Conservation (phyloP, 176 grass and related monocot species). For the Phoenix dactylifera region DNA sequence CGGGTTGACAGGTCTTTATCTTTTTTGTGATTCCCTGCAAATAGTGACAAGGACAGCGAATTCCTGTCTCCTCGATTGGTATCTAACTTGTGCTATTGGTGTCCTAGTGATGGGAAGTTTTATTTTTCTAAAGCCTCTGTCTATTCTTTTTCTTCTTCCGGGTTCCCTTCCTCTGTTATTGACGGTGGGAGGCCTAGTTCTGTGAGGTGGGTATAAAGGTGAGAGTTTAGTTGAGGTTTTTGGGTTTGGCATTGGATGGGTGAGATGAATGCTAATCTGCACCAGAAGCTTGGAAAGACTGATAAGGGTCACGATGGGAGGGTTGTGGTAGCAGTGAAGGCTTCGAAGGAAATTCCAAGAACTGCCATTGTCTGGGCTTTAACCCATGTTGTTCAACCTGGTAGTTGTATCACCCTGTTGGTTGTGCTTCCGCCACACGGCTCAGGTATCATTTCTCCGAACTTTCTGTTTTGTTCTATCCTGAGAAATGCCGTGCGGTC, state of each 20-base stretch:
- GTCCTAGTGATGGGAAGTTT: neutral
- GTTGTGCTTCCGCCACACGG: constrained; percentile 58
- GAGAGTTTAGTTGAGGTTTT: neutral
- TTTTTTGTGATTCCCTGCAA: no score
- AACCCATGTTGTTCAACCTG: constrained; percentile 85
- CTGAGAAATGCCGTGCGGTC: no score
- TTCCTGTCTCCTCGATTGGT: neutral
- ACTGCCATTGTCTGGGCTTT: constrained; percentile 88
- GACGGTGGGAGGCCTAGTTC: neutral
- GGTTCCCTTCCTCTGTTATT: neutral
- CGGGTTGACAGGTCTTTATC: no score
- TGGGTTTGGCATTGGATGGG: neutral
- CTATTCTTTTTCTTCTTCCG: neutral
- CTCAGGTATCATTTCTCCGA: constrained; percentile 46
- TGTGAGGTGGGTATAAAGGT: neutral
- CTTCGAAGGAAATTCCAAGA: constrained; percentile 75
- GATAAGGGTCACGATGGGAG: constrained; percentile 55
- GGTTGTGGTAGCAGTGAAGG: constrained; percentile 83
- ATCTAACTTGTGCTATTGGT: neutral
- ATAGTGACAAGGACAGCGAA: neutral
- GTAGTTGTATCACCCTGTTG: constrained; percentile 70
- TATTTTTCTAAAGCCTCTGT: neutral
- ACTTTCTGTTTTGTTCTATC: constrained; percentile 11
- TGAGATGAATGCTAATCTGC: constrained; percentile 32
- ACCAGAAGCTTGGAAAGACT: constrained; percentile 54